Evolutionary conservation across 345 rosid species (phyloP), one percentile per base, ranked within the genome.

Genomic region (Erucastrum elatum): DNA sequence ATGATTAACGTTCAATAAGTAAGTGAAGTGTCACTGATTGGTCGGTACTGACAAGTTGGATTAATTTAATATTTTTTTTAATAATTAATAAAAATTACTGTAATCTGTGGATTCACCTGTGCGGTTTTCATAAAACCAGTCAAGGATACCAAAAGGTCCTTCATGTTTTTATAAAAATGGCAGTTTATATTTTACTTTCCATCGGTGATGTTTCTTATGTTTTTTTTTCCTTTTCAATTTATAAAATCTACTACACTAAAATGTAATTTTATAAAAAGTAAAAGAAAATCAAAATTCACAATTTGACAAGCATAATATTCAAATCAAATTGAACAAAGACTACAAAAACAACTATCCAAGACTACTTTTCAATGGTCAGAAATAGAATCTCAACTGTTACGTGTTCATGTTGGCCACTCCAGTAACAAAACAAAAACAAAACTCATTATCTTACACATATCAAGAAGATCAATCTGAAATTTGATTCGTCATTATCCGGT

Each of bases 21-120:
- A 26, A 62, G 61, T 73, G 61, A 62, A 44, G 44, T 44, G 69
- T 62, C 76, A 73, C 26, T 62, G 61, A 44, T 33, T 73, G 61
- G 76, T 73, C 76, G 49, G 76, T 62, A 33, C 16, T 73, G 68
- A 62, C 68, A 62, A 73, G 61, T 61, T 44, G 68, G 12, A 62
- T 72, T 41, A 61, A 25, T 62, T 25, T 41, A 61, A 39, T 26
- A 12, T 26, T 61, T 72, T 1, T 8, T 44, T 29, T 25, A 25
- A 41, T 61, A 59, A 39, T 60, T 17, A 5, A n/a, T 6, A 15
- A 46, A 12, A 46, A 46, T 60, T 21, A 72, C 13, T 3, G 7
- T 9, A 72, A 74, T 39, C 77, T 64, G 77, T 73, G 77, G 77
- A 74, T 74, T 73, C 37, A 15, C 6, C 31, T 30, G 10, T 41